Base-by-base conservation (phyloP, 2,329 filamentous ascomycete species). In the Fusarium sp. region DNA sequence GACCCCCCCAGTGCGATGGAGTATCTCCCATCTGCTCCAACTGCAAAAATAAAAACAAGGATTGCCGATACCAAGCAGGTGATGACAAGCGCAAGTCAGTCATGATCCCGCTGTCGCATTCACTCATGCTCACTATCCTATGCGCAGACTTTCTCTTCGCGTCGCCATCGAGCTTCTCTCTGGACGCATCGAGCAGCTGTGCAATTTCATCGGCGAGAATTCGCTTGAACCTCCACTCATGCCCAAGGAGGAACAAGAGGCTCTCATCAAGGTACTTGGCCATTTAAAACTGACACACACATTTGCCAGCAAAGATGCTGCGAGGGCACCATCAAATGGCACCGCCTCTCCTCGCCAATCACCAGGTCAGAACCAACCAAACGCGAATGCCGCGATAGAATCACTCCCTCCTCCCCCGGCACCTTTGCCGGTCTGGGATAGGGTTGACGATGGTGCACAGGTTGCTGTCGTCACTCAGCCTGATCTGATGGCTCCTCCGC, bases 141-240 rank as follows among this genome's bases (percentile, higher is more conserved):
- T 46, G 4, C n/a, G 7, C 20, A 69, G 67, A n/a, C 55, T 71
- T 6, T 65, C 67, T 8, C 60, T 64, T 20, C 67, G 69, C 2
- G 61, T 69, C 1, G 69, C 67, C 1, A 65, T 68, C 34, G 69
- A 71, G 29, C 50, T 69, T 5, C 64, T 71, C 25, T 65, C 64
- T 6, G 51, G 59, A 3, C 58, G 67, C 11, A 68, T 70, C 13
- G 62, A 70, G 49, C 64, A 71, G 18, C 60, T 71, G 5, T 64
- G 59, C 38, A 77, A 79, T 23, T 82, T 81, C 29, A 82, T 82
- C n/a, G 66, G 77, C 46, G 78, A 81, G 16, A 74, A 80, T 67
- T 79, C 79, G 4, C 71, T 82, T 3, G 73, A 79, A 29, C 77
- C 78, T 2, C 81, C 81, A 1, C 65, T 70, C 0, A 82, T 82